These are phyloP conservation scores for Ceratobasidium sp. DNA, from an alignment of 1,284 basidiomycete species.

Conservation along the genomic window DNA sequence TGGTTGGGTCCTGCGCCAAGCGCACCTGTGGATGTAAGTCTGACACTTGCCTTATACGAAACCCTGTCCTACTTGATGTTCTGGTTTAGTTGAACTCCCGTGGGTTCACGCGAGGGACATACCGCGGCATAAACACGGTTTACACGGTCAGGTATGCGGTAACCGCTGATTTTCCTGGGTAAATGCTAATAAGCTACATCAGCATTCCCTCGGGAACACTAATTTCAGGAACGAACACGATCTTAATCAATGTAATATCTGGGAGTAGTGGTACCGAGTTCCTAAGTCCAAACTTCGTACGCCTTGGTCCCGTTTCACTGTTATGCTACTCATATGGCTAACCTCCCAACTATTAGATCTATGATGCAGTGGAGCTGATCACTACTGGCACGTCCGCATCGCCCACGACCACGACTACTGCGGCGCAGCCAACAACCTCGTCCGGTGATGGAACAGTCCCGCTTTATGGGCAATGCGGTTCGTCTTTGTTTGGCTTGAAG, in stretches of 20 bases:
- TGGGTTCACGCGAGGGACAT: slow-evolving; percentile 37
- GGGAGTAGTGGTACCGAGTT: slow-evolving; percentile 29
- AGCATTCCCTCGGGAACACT: slow-evolving; percentile 35
- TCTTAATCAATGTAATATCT: slow-evolving; percentile 33
- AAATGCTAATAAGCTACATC: not conserved
- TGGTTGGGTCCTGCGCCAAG: slow-evolving; percentile 34
- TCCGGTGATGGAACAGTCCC: slow-evolving; percentile 33
- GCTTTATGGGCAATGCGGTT: slow-evolving; percentile 28
- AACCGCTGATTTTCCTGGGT: not conserved
- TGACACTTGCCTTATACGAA: not conserved
- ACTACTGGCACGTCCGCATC: slow-evolving; percentile 19
- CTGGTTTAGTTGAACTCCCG: slow-evolving; percentile 26
- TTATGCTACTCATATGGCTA: too few species aligned
- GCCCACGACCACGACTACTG: slow-evolving; percentile 27
- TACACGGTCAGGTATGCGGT: slow-evolving; percentile 27
- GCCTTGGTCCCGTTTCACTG: too few species aligned
- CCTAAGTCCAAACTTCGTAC: slow-evolving; percentile 39
- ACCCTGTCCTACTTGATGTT: not conserved
- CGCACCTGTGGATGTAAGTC: slow-evolving; percentile 38
- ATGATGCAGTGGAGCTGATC: slow-evolving; percentile 27
- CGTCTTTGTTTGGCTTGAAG: not conserved
- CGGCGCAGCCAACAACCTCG: slow-evolving; percentile 15
- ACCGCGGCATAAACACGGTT: slow-evolving; percentile 24
- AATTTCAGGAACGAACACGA: slow-evolving; percentile 28
- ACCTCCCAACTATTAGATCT: too few species aligned